A percentile compares a stretch with the other conserved stretches of the same genome.
Evolutionary conservation across 2,329 filamentous ascomycete species (phyloP).

Genomic region (Pseudonectria buxi): DNA sequence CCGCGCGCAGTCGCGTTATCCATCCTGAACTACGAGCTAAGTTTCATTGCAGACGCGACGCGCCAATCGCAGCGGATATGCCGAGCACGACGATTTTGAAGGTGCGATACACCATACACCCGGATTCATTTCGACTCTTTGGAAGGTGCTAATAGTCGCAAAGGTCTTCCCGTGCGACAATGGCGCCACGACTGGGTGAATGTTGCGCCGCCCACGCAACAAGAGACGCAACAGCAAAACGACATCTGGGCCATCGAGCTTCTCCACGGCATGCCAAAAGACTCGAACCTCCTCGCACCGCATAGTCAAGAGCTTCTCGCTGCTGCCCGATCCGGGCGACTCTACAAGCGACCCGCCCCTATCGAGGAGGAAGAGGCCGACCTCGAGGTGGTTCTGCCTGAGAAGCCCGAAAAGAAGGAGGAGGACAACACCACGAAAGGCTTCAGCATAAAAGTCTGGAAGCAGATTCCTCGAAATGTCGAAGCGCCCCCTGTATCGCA

Average conservation of each 20-base stretch:
- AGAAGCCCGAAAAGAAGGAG: conserved; percentile 56
- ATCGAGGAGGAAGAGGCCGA: conserved; percentile 54
- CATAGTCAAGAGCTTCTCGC: conserved; percentile 79
- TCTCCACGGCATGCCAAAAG: conserved; percentile 75
- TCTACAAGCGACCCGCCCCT: conserved; percentile 66
- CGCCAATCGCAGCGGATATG: conserved; percentile 48
- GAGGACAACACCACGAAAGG: conserved; percentile 50
- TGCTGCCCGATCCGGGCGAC: conserved; percentile 67
- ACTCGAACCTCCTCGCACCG: conserved; percentile 67
- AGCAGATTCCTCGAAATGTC: conserved; percentile 52
- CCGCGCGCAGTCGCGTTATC: conserved; percentile 5
- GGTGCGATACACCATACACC: conserved; percentile 28
- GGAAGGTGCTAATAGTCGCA: conserved; percentile 20
- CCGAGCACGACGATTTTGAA: conserved; percentile 57
- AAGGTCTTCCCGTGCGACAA: conserved; percentile 82
- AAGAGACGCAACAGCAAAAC: conserved; percentile 57
- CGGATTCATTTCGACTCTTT: background rate
- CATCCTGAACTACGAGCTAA: conserved; percentile 10
- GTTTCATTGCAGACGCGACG: conserved; percentile 42
- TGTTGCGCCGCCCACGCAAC: conserved; percentile 57
- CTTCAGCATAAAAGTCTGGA: conserved; percentile 54
- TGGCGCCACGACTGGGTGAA: conserved; percentile 70
- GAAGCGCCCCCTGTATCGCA: conserved; percentile 47
- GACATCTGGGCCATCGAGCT: conserved; percentile 70
- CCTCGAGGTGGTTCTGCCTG: conserved; percentile 35